Conservation (phyloP, 768 basidiomycete species). For the Saitozyma sp. region DNA sequence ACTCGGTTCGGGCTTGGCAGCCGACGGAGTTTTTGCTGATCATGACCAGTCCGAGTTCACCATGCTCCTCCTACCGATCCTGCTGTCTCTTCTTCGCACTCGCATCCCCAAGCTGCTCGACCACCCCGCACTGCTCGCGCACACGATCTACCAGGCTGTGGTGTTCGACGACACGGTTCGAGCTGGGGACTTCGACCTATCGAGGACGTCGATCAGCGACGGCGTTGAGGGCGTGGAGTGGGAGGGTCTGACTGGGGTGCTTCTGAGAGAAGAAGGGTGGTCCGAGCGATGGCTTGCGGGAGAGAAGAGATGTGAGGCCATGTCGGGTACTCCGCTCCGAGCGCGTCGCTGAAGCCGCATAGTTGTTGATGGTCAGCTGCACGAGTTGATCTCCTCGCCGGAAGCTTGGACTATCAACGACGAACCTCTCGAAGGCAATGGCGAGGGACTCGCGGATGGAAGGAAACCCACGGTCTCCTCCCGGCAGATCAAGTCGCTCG, state of each 20-base stretch:
- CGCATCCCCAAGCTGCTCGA: constrained; percentile 72
- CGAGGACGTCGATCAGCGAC: constrained; percentile 44
- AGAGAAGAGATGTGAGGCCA: constrained; percentile 76
- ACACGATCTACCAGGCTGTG: constrained; percentile 90
- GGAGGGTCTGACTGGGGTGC: constrained; percentile 77
- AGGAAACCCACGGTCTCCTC: constrained; percentile 78
- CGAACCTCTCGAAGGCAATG: constrained; percentile 60
- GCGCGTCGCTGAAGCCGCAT: constrained; percentile 1
- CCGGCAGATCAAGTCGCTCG: constrained; percentile 73
- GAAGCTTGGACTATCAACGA: constrained; percentile 86
- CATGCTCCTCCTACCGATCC: constrained; percentile 70
- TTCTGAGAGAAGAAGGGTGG: constrained; percentile 83
- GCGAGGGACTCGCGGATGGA: constrained; percentile 52
- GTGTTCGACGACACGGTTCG: constrained; percentile 76
- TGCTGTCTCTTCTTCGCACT: constrained; percentile 71
- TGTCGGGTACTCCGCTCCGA: background rate
- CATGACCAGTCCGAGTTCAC: constrained; percentile 74
- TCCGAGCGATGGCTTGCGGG: constrained; percentile 86
- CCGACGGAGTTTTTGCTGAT: background rate
- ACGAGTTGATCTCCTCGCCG: constrained; percentile 72
- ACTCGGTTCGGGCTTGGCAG: constrained; percentile 22
- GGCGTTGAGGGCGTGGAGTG: constrained; percentile 54
- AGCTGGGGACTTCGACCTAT: constrained; percentile 70
- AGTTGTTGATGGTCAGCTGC: constrained; percentile 88
- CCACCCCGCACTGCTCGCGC: constrained; percentile 82